phyloP scores from a whole-genome alignment of 2,329 filamentous ascomycete species.

The Ceratocystis alfenasii region DNA sequence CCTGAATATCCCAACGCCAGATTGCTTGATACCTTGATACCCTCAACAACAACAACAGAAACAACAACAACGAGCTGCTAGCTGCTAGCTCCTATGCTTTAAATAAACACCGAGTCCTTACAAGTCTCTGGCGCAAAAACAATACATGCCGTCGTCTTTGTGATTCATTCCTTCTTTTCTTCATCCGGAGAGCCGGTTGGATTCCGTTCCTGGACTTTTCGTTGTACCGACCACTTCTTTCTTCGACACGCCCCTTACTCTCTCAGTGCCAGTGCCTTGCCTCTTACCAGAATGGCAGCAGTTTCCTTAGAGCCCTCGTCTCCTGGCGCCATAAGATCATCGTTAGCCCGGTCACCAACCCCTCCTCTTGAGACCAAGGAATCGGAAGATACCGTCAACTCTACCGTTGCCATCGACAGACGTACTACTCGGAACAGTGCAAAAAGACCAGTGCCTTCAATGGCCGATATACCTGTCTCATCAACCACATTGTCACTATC shows the following conservation, averaged over 20 bases:
- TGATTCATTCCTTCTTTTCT: not conserved
- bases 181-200: not conserved
- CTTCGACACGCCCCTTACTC: not conserved
- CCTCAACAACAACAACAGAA: not conserved
- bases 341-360: constrained; percentile 52
- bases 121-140: too few species aligned
- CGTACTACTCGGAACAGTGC: constrained; percentile 32
- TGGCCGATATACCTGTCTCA: not conserved
- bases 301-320: constrained; percentile 5
- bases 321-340: constrained; percentile 32
- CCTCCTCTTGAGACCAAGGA: constrained; percentile 45
- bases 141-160: not conserved
- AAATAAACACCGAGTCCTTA: too few species aligned
- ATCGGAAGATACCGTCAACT: constrained; percentile 29
- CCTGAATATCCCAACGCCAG: not conserved
- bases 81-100: too few species aligned
- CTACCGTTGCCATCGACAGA: constrained; percentile 29
- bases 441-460: not conserved
- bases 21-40: not conserved
- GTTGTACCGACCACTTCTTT: not conserved
- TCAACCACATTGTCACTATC: not conserved
- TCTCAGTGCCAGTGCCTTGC: not conserved
- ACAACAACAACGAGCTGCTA: too few species aligned
- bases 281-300: constrained; percentile 13
- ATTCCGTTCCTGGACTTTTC: not conserved